Evolutionary conservation across 2,329 filamentous ascomycete species (phyloP).

Genomic region (Neodidymelliopsis sp.): DNA sequence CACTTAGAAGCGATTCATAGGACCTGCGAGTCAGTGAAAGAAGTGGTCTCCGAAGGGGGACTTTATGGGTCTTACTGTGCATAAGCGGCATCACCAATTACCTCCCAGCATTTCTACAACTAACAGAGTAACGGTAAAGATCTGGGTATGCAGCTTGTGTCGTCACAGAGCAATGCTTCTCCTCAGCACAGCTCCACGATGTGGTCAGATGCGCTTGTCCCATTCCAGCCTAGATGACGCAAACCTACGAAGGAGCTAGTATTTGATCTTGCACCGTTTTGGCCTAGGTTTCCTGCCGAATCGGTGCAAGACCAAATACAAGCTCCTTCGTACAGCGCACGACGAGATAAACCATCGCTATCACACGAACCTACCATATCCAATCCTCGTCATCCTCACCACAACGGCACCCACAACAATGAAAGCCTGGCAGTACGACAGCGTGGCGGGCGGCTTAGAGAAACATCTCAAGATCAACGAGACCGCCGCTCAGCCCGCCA

Average conservation of each 20-base stretch:
- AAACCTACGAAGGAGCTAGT: conserved; percentile 7
- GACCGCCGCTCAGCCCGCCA: conserved; percentile 51
- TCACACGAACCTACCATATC: background rate
- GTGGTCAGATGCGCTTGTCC: conserved; percentile 11
- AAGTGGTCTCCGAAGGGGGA: background rate
- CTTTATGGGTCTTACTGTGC: background rate
- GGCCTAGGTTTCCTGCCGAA: too few species aligned
- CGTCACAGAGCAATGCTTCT: too few species aligned
- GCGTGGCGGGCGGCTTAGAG: conserved; percentile 57
- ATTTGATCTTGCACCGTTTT: too few species aligned
- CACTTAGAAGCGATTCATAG: too few species aligned
- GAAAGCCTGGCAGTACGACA: conserved; percentile 66
- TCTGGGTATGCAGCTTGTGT: too few species aligned
- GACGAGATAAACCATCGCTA: conserved; percentile 3
- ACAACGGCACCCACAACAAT: conserved; percentile 52
- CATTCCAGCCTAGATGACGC: conserved; percentile 15
- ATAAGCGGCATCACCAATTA: background rate
- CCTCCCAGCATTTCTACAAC: too few species aligned
- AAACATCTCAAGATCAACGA: conserved; percentile 60
- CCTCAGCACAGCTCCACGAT: conserved; percentile 3
- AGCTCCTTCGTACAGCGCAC: conserved; percentile 2
- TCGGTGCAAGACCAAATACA: too few species aligned
- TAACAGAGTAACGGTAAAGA: too few species aligned
- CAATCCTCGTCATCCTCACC: background rate
- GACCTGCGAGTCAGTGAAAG: too few species aligned